phyloP scores from a whole-genome alignment of 2,329 filamentous ascomycete species.

The Chaetomiaceae sp. region DNA sequence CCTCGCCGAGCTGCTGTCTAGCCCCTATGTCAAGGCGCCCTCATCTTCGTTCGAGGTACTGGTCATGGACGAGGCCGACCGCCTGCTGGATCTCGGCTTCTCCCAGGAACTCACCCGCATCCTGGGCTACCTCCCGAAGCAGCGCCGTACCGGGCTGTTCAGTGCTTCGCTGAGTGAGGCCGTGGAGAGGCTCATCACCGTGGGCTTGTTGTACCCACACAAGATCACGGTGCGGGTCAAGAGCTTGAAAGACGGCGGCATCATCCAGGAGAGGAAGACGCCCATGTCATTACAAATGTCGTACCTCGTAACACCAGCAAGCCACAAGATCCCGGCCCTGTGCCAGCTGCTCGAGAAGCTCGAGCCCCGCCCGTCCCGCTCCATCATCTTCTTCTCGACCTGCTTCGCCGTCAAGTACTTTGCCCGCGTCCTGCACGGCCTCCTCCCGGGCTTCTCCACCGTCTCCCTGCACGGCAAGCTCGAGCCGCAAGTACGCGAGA shows the following conservation, averaged over 20 bases:
- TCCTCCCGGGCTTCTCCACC: slow-evolving; percentile 67
- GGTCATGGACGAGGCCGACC: slow-evolving; percentile 90
- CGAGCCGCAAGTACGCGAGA: slow-evolving; percentile 77
- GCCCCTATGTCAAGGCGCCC: slow-evolving; percentile 80
- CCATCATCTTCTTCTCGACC: slow-evolving; percentile 88
- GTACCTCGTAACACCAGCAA: slow-evolving; percentile 70
- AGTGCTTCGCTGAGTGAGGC: slow-evolving; percentile 95
- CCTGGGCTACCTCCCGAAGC: slow-evolving; percentile 78
- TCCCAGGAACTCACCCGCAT: slow-evolving; percentile 87
- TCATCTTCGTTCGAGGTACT: slow-evolving; percentile 88
- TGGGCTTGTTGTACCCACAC: slow-evolving; percentile 88
- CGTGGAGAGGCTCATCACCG: slow-evolving; percentile 84
- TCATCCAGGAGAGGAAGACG: slow-evolving; percentile 75
- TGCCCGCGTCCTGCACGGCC: slow-evolving; percentile 66
- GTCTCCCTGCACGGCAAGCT: slow-evolving; percentile 91
- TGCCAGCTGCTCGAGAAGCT: slow-evolving; percentile 64
- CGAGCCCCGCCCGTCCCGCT: slow-evolving; percentile 71
- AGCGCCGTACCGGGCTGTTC: slow-evolving; percentile 87
- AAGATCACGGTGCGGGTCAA: slow-evolving; percentile 94
- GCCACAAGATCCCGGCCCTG: slow-evolving; percentile 74
- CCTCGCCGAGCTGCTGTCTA: slow-evolving; percentile 79
- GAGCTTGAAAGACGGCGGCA: slow-evolving; percentile 58
- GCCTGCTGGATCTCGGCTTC: slow-evolving; percentile 88
- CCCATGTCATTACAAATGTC: slow-evolving; percentile 91
- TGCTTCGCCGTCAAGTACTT: slow-evolving; percentile 96